A percentile compares a stretch with the other conserved stretches of the same genome.
These are phyloP conservation scores for Sutorius australiensis DNA, from an alignment of 768 basidiomycete species.

Conservation along the genomic window DNA sequence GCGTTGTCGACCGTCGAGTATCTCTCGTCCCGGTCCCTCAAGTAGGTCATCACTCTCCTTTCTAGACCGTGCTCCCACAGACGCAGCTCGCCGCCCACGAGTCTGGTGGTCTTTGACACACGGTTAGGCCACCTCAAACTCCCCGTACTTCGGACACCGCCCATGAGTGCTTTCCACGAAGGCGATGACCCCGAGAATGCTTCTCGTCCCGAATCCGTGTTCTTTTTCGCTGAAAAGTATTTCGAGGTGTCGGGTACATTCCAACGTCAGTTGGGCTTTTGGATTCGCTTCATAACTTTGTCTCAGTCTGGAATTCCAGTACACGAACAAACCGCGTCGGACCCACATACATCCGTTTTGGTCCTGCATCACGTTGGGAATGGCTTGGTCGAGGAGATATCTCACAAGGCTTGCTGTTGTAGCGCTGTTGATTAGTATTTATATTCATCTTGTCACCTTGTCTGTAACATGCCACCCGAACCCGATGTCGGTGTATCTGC, in stretches of 20 bases:
- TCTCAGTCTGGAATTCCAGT: conserved; percentile 9
- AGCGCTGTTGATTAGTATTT: conserved; percentile 20
- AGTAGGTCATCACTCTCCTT: conserved; percentile 14
- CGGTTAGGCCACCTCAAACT: conserved; percentile 47
- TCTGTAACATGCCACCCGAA: conserved; percentile 19
- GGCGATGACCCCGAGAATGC: conserved; percentile 17
- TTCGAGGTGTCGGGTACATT: conserved; percentile 51
- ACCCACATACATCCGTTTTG: conserved; percentile 4
- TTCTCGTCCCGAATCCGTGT: conserved; percentile 34
- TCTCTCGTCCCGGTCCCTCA: conserved; percentile 28
- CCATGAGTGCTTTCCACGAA: conserved; percentile 10
- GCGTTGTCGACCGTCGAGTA: conserved; percentile 41
- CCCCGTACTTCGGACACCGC: conserved; percentile 40
- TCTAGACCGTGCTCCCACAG: background rate
- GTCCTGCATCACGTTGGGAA: conserved; percentile 12
- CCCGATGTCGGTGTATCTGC: conserved; percentile 9
- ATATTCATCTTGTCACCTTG: background rate
- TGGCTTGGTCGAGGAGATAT: background rate
- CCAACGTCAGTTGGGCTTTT: conserved; percentile 37
- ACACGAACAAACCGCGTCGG: conserved; percentile 2
- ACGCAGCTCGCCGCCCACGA: conserved; percentile 21
- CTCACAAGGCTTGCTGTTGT: background rate
- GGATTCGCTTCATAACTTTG: background rate
- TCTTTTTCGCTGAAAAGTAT: conserved; percentile 46
- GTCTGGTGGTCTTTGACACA: conserved; percentile 60